Percentiles rank a stretch among this genome's conserved stretches.
These are phyloP conservation scores for Talaromyces sp. DNA, from an alignment of 2,329 filamentous ascomycete species.

Conservation along the genomic window DNA sequence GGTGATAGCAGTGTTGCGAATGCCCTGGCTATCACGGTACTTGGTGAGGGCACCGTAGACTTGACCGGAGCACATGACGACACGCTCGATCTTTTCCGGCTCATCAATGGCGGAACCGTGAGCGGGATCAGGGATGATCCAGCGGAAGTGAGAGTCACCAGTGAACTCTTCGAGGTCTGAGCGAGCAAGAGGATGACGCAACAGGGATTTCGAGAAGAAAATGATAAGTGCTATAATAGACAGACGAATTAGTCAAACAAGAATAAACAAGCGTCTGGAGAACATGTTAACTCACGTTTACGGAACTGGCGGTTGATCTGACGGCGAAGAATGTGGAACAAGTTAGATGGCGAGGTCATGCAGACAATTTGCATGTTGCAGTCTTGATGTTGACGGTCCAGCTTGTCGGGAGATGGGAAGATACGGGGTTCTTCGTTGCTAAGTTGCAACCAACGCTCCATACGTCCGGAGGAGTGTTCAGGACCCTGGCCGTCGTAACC, in stretches of 20 bases:
- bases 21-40: conserved; percentile 77
- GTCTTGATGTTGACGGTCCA: conserved; percentile 96
- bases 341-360: conserved; percentile 91
- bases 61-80: conserved; percentile 91
- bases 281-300: conserved; percentile 66
- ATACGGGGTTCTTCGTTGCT: conserved; percentile 95
- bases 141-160: conserved; percentile 87
- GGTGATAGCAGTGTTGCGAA: conserved; percentile 88
- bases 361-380: conserved; percentile 99
- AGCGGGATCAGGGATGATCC: conserved; percentile 88
- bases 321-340: conserved; percentile 92
- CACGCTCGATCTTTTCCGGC: conserved; percentile 83
- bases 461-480: conserved; percentile 93
- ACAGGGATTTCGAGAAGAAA: conserved; percentile 97
- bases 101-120: conserved; percentile 71
- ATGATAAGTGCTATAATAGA: conserved; percentile 69
- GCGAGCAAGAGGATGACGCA: conserved; percentile 87
- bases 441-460: conserved; percentile 95
- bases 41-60: conserved; percentile 88
- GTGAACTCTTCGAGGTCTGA: conserved; percentile 87
- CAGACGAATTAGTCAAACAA: neutral
- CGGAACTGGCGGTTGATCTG: conserved; percentile 99
- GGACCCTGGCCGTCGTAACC: conserved; percentile 98
- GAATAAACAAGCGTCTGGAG: neutral
- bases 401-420: conserved; percentile 81